phyloP scores from a whole-genome alignment of 352 stramenopile species.

The Phytophthora ohioensis region DNA sequence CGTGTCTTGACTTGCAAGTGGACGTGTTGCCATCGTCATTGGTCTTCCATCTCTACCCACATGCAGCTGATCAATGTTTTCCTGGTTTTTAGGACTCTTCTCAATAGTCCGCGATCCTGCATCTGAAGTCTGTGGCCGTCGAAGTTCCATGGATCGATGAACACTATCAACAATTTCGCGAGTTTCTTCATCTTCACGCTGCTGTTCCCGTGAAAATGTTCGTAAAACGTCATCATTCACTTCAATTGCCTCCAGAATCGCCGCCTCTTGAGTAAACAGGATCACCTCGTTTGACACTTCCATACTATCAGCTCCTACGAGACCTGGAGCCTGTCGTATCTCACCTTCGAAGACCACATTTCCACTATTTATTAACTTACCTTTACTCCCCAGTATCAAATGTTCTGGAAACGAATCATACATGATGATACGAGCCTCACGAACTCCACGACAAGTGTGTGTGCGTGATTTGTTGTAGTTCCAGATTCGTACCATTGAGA shows the following conservation, averaged over 20 bases:
- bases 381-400: background rate
- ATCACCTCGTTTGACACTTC: conserved; percentile 86
- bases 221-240: conserved; percentile 55
- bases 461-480: conserved; percentile 94
- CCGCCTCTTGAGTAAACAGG: conserved; percentile 82
- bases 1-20: background rate
- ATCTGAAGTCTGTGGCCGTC: conserved; percentile 67
- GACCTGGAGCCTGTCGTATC: conserved; percentile 75
- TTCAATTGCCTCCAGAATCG: conserved; percentile 77
- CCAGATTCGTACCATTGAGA: conserved; percentile 92
- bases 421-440: conserved; percentile 68
- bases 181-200: conserved; percentile 61
- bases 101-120: conserved; percentile 32
- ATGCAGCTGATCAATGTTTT: conserved; percentile 12
- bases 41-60: conserved; percentile 43
- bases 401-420: conserved; percentile 30
- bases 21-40: conserved; percentile 52
- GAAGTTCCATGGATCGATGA: conserved; percentile 53
- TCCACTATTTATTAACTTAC: background rate
- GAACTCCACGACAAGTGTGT: conserved; percentile 78
- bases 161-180: conserved; percentile 44
- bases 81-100: conserved; percentile 24
- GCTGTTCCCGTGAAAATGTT: conserved; percentile 38
- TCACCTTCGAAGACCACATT: conserved; percentile 88
- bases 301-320: conserved; percentile 56